Evolutionary conservation across 2,329 filamentous ascomycete genomes (phyloP).

Genomic region (Grosmannia clavigera): DNA sequence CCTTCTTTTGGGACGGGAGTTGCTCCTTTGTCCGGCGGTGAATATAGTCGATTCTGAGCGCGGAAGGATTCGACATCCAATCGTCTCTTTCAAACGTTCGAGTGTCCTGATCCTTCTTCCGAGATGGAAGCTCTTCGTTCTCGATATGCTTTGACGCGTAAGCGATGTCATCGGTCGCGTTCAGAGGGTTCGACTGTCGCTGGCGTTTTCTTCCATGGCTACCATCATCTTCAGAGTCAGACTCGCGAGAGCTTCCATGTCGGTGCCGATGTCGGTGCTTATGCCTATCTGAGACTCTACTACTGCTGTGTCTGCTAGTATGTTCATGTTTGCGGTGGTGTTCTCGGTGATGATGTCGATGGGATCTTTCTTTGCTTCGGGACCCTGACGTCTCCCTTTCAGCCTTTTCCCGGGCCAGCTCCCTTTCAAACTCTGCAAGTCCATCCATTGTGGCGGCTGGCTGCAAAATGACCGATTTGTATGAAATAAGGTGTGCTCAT

Average conservation of each 20-base stretch:
- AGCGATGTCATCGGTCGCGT: not conserved
- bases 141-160: not conserved
- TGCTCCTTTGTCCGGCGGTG: slow-evolving; percentile 37
- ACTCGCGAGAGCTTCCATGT: not conserved
- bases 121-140: not conserved
- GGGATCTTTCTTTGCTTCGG: slow-evolving; percentile 13
- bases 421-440: slow-evolving; percentile 25
- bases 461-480: not conserved
- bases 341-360: slow-evolving; percentile 14
- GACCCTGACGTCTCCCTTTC: slow-evolving; percentile 15
- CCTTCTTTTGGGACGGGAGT: slow-evolving; percentile 10
- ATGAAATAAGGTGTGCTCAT: not conserved
- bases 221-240: not conserved
- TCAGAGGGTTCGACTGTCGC: not conserved
- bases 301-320: not conserved
- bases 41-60: slow-evolving; percentile 73
- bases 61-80: slow-evolving; percentile 88
- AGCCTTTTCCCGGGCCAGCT: slow-evolving; percentile 23
- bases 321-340: slow-evolving; percentile 4
- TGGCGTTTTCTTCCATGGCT: not conserved
- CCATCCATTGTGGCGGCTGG: slow-evolving; percentile 12
- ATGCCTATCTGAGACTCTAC: not conserved
- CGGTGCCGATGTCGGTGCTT: not conserved
- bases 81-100: slow-evolving; percentile 47
- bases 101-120: not conserved